These are phyloP conservation scores for Diospyros lotus DNA, from an alignment of 148 eudicot species.

Conservation along the genomic window DNA sequence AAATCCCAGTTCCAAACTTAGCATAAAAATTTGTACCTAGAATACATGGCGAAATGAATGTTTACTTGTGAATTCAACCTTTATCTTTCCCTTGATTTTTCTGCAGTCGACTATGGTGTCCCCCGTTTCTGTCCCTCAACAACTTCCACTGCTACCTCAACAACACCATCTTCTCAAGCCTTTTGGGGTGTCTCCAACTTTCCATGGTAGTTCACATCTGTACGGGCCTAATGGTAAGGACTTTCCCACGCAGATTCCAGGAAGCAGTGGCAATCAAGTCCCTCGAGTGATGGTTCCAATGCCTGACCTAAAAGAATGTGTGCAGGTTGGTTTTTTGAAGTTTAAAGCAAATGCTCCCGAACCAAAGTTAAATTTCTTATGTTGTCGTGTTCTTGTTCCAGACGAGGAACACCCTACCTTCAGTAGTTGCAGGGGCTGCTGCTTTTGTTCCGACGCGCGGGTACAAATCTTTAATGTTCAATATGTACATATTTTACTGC, in stretches of 20 bases:
- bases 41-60: too few species aligned
- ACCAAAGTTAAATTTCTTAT: not conserved
- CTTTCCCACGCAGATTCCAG: conserved; percentile 14
- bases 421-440: conserved; percentile 12
- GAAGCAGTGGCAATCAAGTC: conserved; percentile 9
- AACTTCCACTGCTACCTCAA: conserved; percentile 22
- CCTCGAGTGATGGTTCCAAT: conserved; percentile 30
- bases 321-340: conserved; percentile 17
- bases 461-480: conserved; percentile 19
- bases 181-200: conserved; percentile 9
- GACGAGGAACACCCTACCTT: conserved; percentile 35
- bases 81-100: not conserved
- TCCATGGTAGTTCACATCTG: conserved; percentile 15
- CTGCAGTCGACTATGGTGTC: conserved; percentile 28
- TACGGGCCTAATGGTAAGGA: conserved; percentile 16
- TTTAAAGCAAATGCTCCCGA: not conserved
- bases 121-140: conserved; percentile 22
- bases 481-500: not conserved
- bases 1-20: too few species aligned
- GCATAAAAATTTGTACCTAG: too few species aligned
- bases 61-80: not conserved
- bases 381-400: conserved; percentile 16
- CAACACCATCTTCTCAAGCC: conserved; percentile 21
- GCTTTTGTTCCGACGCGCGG: conserved; percentile 34
- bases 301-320: conserved; percentile 9